Conservation (phyloP, 2,329 filamentous ascomycete genomes). For the Clathrospora elynae region DNA sequence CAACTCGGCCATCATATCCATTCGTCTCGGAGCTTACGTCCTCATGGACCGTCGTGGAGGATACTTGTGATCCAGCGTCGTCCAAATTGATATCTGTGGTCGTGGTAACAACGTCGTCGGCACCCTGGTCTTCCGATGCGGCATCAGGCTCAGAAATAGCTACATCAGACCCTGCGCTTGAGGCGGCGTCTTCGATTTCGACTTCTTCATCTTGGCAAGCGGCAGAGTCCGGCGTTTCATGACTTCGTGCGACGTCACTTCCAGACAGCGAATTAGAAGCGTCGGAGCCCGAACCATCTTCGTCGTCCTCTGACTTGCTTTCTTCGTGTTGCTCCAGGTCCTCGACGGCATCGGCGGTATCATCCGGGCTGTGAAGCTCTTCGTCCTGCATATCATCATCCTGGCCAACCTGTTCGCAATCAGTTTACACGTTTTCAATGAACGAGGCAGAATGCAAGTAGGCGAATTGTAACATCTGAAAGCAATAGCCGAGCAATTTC, state of each 20-base stretch:
- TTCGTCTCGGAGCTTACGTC: slow-evolving; percentile 1
- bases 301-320: slow-evolving; percentile 10
- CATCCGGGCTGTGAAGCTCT: slow-evolving; percentile 2
- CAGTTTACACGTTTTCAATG: neutral
- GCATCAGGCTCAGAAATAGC: slow-evolving; percentile 5
- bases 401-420: slow-evolving; percentile 6
- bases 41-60: slow-evolving; percentile 1
- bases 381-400: slow-evolving; percentile 1
- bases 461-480: neutral
- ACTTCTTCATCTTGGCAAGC: slow-evolving; percentile 4
- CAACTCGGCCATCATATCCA: too few species aligned
- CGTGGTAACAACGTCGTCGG: too few species aligned
- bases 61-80: slow-evolving; percentile 1
- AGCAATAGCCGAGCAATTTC: neutral
- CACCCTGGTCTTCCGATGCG: slow-evolving; percentile 1
- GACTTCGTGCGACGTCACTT: slow-evolving; percentile 5
- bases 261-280: slow-evolving; percentile 6
- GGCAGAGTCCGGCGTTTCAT: slow-evolving; percentile 5
- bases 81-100: too few species aligned
- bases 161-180: neutral
- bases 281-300: slow-evolving; percentile 17
- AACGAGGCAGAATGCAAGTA: neutral
- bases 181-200: slow-evolving; percentile 2
- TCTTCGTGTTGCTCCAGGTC: neutral
- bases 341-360: slow-evolving; percentile 1